Conservation (phyloP, 2,329 filamentous ascomycete species). For the Simplicillium sp. region DNA sequence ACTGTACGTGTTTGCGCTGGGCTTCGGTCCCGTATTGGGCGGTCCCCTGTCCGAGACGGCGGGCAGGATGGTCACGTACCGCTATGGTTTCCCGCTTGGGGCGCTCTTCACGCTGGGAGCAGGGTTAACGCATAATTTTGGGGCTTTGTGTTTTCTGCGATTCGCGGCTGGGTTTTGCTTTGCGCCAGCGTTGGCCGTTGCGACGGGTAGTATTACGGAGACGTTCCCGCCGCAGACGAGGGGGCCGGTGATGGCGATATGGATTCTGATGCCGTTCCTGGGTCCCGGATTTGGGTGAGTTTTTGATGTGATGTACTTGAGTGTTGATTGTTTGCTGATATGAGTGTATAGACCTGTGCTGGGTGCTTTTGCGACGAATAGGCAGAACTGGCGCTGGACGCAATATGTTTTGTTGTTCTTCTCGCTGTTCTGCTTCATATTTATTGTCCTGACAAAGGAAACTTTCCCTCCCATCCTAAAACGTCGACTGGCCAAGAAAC, state of each 20-base stretch:
- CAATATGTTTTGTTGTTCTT: conserved; percentile 42
- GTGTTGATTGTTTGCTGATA: not conserved
- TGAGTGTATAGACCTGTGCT: conserved; percentile 35
- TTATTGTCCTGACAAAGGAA: conserved; percentile 36
- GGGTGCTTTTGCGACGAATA: conserved; percentile 34
- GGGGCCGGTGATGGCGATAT: conserved; percentile 32
- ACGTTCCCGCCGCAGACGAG: conserved; percentile 32
- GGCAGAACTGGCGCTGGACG: conserved; percentile 44
- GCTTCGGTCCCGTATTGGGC: conserved; percentile 47
- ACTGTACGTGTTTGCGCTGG: conserved; percentile 50
- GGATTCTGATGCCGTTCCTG: conserved; percentile 41
- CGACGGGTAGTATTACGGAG: conserved; percentile 39
- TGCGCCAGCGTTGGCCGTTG: conserved; percentile 38
- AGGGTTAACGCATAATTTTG: conserved; percentile 40
- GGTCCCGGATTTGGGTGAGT: conserved; percentile 41
- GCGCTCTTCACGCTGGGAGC: conserved; percentile 47
- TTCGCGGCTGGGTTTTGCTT: conserved; percentile 47
- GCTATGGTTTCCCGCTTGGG: conserved; percentile 33
- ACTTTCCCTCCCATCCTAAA: conserved; percentile 46
- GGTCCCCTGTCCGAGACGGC: conserved; percentile 50
- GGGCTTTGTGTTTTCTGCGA: conserved; percentile 39
- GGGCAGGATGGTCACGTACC: conserved; percentile 45
- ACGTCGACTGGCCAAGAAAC: conserved; percentile 24
- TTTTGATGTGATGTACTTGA: not conserved
- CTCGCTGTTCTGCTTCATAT: conserved; percentile 22